Evolutionary conservation across 2,329 filamentous ascomycete species (phyloP), one percentile per base, ranked within the genome.

Genomic region (Verticillium tricorpus): DNA sequence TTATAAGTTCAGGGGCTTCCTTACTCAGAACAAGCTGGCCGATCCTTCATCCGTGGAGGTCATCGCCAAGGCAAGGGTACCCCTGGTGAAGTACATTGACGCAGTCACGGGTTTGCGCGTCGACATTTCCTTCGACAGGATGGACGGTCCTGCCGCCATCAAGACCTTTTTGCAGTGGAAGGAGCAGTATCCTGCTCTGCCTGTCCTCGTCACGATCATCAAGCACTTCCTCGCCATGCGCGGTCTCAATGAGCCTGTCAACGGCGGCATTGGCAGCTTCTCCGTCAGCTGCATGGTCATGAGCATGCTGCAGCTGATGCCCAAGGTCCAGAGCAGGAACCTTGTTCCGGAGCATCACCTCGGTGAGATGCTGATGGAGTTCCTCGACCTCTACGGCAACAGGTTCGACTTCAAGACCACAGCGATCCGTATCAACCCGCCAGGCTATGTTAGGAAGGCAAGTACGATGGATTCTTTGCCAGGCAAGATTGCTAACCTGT

Each of bases 151-250:
- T 11, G 77, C 84, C 19, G 94, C 95, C 2, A 89, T 95, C 69
- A 78, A 87, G 19, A 97, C 92, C 0, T 97, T 97, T 72, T 76
- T 87, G 60, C 74, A 79, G 0, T 99, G 95, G 95, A 93, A 91
- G 74, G 69, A 80, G 15, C 79, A 89, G 60, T 97, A 89, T 66
- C 93, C 94, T 1, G 87, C 88, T 9, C 93, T 98, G 91, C 90
- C 92, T 0, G 85, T 91, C 50, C 79, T 99, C 28, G 92, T 97
- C 40, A 89, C 92, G 0, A 73, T 98, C 31, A 85, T 99, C 76
- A 99, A 99, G 78, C 95, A 99, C 67, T 93, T 96, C 63, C 80
- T 99, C 31, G 82, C 90, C 40, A 96, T 99, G 86, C 87, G 93
- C 64, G 91, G 89, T 1, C 80, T 97, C 59, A 97, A 97, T 68